Conservation (phyloP, 768 basidiomycete species). For the Leccinum fibrillosum region DNA sequence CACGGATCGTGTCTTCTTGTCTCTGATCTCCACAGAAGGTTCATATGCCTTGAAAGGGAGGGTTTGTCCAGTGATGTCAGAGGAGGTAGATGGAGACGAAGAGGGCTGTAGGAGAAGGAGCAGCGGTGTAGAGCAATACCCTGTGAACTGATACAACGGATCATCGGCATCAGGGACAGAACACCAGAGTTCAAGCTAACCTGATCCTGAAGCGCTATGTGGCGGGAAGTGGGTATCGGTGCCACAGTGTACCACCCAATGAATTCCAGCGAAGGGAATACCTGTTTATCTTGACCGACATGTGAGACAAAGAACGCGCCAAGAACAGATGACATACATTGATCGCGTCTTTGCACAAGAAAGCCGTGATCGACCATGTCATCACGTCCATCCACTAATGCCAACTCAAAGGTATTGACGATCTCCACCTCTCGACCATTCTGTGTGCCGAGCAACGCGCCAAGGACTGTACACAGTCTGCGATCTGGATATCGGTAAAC, state of each 20-base stretch:
- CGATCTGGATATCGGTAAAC: background rate
- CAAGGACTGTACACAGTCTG: slow-evolving; percentile 60
- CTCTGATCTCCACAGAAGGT: slow-evolving; percentile 81
- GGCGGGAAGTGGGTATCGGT: slow-evolving; percentile 62
- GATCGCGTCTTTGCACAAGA: slow-evolving; percentile 77
- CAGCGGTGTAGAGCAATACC: slow-evolving; percentile 85
- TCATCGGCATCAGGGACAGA: background rate
- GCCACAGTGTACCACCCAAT: slow-evolving; percentile 98
- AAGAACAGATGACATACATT: slow-evolving; percentile 53
- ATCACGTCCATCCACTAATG: slow-evolving; percentile 50
- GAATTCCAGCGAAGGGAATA: slow-evolving; percentile 95
- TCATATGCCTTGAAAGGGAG: slow-evolving; percentile 95
- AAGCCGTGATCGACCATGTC: slow-evolving; percentile 77
- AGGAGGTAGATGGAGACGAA: slow-evolving; percentile 39
- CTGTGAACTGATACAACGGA: slow-evolving; percentile 58
- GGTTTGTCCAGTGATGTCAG: slow-evolving; percentile 61
- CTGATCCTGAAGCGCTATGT: slow-evolving; percentile 85
- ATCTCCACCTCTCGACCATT: slow-evolving; percentile 95
- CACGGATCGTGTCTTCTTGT: slow-evolving; percentile 69
- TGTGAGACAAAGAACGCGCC: slow-evolving; percentile 2
- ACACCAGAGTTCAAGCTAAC: slow-evolving; percentile 34
- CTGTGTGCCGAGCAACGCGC: slow-evolving; percentile 91
- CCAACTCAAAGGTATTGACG: slow-evolving; percentile 93
- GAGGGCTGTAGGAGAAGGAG: slow-evolving; percentile 73
- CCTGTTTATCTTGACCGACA: slow-evolving; percentile 78